Percentiles rank a stretch among this genome's conserved stretches.
Conservation (phyloP, 495 filamentous ascomycete genomes). For the Lasiosphaeriaceae sp. region DNA sequence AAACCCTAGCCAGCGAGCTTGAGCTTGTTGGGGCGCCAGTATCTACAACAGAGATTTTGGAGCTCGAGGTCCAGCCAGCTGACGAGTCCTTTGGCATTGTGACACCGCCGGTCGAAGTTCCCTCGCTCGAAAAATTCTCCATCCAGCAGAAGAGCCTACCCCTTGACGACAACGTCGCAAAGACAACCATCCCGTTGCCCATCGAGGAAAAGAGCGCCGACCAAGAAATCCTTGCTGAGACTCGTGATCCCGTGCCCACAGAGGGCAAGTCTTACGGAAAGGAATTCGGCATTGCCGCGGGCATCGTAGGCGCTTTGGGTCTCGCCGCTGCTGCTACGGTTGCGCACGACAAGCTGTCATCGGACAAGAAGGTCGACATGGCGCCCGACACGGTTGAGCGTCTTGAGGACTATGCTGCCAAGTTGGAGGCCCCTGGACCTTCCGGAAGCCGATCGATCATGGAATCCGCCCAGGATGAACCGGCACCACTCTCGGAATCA, state of each 20-base stretch:
- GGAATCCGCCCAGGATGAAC: not conserved
- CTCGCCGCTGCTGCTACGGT: conserved; percentile 17
- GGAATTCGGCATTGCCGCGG: conserved; percentile 25
- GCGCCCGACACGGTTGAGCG: conserved; percentile 16
- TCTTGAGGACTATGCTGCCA: conserved; percentile 19
- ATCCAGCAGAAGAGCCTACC: not conserved
- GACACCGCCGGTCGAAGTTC: not conserved
- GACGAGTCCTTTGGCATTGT: not conserved
- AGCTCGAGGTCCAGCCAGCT: too few species aligned
- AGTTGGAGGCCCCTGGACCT: conserved; percentile 10
- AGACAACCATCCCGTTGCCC: not conserved
- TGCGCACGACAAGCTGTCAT: conserved; percentile 11
- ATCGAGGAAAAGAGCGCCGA: not conserved
- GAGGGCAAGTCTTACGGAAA: conserved; percentile 8
- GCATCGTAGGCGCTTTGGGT: conserved; percentile 18
- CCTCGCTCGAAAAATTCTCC: not conserved
- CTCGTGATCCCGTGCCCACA: not conserved
- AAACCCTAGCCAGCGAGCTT: too few species aligned
- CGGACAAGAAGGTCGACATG: conserved; percentile 10
- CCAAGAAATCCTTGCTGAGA: not conserved
- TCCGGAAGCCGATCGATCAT: not conserved
- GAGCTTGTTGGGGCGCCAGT: too few species aligned
- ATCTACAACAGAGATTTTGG: too few species aligned
- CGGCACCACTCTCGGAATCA: conserved; percentile 33
- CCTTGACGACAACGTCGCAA: not conserved